These are phyloP conservation scores for Aspergillus haitiensis DNA, from an alignment of 495 filamentous ascomycete genomes.

Conservation along the genomic window DNA sequence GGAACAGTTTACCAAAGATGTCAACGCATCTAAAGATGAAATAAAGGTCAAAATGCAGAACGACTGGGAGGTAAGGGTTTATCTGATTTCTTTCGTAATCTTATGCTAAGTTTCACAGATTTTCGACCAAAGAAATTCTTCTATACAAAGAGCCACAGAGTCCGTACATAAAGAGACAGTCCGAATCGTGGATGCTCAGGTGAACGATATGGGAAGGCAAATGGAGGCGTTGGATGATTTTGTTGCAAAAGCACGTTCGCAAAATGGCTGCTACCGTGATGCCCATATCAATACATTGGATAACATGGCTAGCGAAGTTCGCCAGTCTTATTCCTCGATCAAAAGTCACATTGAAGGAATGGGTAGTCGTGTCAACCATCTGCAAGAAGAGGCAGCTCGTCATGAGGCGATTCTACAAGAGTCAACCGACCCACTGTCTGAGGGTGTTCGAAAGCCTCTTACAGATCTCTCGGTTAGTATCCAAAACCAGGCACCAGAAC, in stretches of 20 bases:
- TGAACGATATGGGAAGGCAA: conserved; percentile 79
- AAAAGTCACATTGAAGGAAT: conserved; percentile 62
- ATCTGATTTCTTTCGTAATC: conserved; percentile 5
- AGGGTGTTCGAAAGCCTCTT: conserved; percentile 66
- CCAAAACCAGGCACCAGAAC: conserved; percentile 58
- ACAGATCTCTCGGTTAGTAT: conserved; percentile 65
- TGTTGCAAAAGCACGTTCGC: conserved; percentile 75
- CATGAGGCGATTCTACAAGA: conserved; percentile 54
- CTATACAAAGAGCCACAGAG: conserved; percentile 77
- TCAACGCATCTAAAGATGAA: conserved; percentile 68
- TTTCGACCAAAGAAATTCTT: conserved; percentile 74
- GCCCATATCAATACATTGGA: conserved; percentile 62
- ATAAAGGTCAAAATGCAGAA: conserved; percentile 80
- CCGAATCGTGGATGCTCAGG: conserved; percentile 84
- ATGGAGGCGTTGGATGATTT: conserved; percentile 90
- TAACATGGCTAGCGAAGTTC: conserved; percentile 61
- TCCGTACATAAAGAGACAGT: conserved; percentile 92
- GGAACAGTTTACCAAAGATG: conserved; percentile 64
- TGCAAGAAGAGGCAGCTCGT: conserved; percentile 62
- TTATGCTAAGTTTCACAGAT: conserved; percentile 48
- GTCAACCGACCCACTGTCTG: conserved; percentile 57
- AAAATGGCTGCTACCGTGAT: conserved; percentile 75
- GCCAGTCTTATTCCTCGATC: conserved; percentile 68
- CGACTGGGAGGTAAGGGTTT: conserved; percentile 74
- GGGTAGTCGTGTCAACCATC: conserved; percentile 57